These are phyloP conservation scores for Taphrina wiesneri DNA, from an alignment of 1,139 yeast genomes.

Conservation along the genomic window DNA sequence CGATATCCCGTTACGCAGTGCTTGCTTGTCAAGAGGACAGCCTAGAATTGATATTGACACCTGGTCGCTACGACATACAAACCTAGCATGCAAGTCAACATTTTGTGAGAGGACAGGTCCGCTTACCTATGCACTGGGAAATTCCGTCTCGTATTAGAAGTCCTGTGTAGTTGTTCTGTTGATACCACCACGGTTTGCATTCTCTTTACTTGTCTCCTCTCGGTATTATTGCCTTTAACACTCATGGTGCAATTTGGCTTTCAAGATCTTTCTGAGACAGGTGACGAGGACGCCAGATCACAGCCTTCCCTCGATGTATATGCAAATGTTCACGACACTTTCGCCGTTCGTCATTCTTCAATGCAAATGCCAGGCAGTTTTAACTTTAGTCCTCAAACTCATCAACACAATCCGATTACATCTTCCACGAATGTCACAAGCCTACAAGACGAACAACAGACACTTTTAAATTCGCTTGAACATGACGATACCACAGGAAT, in stretches of 20 bases:
- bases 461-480: too few relatives aligned
- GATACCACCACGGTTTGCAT: too few relatives aligned
- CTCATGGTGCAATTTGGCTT: conserved; percentile 17
- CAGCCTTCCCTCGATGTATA: background rate
- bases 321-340: background rate
- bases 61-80: too few relatives aligned
- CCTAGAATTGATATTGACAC: too few relatives aligned
- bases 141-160: too few relatives aligned
- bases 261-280: background rate
- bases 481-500: background rate
- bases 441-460: too few relatives aligned
- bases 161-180: too few relatives aligned
- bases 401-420: background rate
- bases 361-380: conserved; percentile 11
- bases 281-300: background rate
- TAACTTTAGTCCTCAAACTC: background rate
- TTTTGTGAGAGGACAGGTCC: too few relatives aligned
- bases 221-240: background rate
- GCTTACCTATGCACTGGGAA: too few relatives aligned
- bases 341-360: background rate
- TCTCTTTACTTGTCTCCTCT: background rate
- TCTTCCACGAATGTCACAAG: background rate
- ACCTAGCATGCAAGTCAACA: too few relatives aligned
- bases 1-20: background rate
- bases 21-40: too few relatives aligned